phyloP scores from a whole-genome alignment of 495 filamentous ascomycete species.

The Lophium mytilinum region DNA sequence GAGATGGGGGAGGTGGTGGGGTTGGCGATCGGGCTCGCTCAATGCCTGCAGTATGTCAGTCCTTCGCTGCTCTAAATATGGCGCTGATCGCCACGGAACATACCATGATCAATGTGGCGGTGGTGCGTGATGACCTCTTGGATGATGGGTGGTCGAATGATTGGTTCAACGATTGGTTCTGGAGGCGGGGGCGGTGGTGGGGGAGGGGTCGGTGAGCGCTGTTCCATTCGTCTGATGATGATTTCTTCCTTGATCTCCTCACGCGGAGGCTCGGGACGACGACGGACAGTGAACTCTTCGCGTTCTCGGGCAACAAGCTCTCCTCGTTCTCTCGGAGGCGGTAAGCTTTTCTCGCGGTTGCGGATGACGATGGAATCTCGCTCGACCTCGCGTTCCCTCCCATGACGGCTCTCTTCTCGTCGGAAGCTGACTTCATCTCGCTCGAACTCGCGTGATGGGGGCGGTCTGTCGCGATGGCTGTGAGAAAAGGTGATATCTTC shows the following conservation, averaged over 20 bases:
- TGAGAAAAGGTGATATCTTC: slow-evolving; percentile 26
- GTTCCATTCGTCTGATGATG: slow-evolving; percentile 33
- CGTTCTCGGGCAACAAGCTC: slow-evolving; percentile 29
- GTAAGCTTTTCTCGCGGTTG: slow-evolving; percentile 20
- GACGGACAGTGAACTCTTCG: slow-evolving; percentile 34
- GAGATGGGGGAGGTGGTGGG: slow-evolving; percentile 34
- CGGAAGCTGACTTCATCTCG: slow-evolving; percentile 29
- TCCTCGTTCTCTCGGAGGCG: slow-evolving; percentile 22
- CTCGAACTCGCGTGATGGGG: slow-evolving; percentile 15
- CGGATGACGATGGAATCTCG: slow-evolving; percentile 25
- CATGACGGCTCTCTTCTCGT: slow-evolving; percentile 19
- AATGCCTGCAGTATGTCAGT: slow-evolving; percentile 24
- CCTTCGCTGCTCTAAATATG: neutral
- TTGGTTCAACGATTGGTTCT: slow-evolving; percentile 42
- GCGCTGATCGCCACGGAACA: slow-evolving; percentile 5
- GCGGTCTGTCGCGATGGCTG: slow-evolving; percentile 1
- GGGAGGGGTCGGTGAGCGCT: slow-evolving; percentile 25
- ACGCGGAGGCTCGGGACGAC: slow-evolving; percentile 20
- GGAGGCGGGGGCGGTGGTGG: slow-evolving; percentile 39
- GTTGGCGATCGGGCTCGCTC: slow-evolving; percentile 31
- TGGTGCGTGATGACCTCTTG: slow-evolving; percentile 81
- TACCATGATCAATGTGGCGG: slow-evolving; percentile 81
- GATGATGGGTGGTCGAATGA: slow-evolving; percentile 63
- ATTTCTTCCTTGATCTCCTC: slow-evolving; percentile 31
- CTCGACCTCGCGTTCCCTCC: slow-evolving; percentile 25